These are phyloP conservation scores for Malassezia sympodialis DNA, from an alignment of 1,284 basidiomycete species.

Conservation along the genomic window DNA sequence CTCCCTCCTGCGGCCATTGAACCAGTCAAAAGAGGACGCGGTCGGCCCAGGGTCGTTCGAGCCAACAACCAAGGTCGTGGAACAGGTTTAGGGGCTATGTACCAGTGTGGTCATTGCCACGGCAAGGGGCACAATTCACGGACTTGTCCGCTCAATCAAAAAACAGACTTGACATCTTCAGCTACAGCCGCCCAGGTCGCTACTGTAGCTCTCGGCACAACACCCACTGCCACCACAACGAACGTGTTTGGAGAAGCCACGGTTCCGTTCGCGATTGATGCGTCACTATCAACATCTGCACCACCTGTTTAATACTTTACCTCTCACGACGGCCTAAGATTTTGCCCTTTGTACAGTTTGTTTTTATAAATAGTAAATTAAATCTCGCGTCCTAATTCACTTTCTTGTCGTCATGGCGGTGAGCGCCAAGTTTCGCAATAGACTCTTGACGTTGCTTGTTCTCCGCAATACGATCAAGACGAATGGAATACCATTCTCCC, in stretches of 20 bases:
- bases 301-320: not conserved
- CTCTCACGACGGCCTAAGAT: not conserved
- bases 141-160: constrained; percentile 16
- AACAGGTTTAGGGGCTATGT: constrained; percentile 11
- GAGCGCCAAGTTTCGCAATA: constrained; percentile 11
- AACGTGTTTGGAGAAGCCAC: constrained; percentile 9
- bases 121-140: constrained; percentile 17
- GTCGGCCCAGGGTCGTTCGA: constrained; percentile 13
- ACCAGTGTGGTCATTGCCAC: constrained; percentile 19
- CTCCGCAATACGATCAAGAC: constrained; percentile 12
- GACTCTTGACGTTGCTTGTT: constrained; percentile 7
- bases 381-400: not conserved
- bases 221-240: not conserved
- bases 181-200: not conserved
- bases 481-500: constrained; percentile 29
- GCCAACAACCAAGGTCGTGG: not conserved
- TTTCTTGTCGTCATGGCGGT: constrained; percentile 6
- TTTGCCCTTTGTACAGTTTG: not conserved
- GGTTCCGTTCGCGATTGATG: constrained; percentile 13
- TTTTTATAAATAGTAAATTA: not conserved
- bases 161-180: not conserved
- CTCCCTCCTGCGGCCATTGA: constrained; percentile 9
- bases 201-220: not conserved
- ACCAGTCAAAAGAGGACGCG: constrained; percentile 16
- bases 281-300: constrained; percentile 6